Evolutionary conservation across 2,329 filamentous ascomycete genomes (phyloP), one percentile per base, ranked within the genome.

Genomic region (Phialophora expanda): DNA sequence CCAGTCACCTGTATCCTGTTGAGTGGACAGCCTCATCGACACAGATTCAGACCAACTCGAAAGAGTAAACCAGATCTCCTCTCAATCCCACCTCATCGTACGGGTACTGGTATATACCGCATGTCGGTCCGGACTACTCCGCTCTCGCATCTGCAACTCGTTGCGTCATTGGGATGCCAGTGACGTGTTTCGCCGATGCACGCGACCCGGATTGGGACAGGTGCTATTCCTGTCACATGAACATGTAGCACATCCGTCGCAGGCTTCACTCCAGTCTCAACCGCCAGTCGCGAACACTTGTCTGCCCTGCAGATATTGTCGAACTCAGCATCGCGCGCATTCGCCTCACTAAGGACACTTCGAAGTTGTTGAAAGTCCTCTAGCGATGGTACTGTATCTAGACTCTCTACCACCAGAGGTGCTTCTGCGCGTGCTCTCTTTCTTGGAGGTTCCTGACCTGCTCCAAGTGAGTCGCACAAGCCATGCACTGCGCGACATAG

Each of bases 401-500:
- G 59, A 66, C 11, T 60, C 66, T 44, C 69, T 80, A 38, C 79
- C 79, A 30, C 75, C 78, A 63, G 82, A 84, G 74, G 74, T 84
- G 48, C 73, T 83, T 28, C 76, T 82, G 38, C 75, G 74, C 46
- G 77, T 83, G 61, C 73, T 83, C 41, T 75, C 74, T n/a, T 79
- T 76, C 73, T 76, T 83, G 48, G 77, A 83, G 62, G 76, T 82
- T 17, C 76, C 79, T n/a, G 81, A 83, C 65, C 76, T 83, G 20
- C 76, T 82, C 56, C 72, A 76, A 61, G 69, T 77, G 44, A 78
- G 79, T 38, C 77, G 81, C 66, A 78, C 80, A 74, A 88, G 82
- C 66, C 89, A 85, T 74, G 84, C 83, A 66, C 82, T 92, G 59
- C 87, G 89, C 69, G 75, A 77, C 51, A 82, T 91, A 56, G 87